Base-by-base conservation (phyloP, 768 basidiomycete genomes). In the Mycena polygramma region DNA sequence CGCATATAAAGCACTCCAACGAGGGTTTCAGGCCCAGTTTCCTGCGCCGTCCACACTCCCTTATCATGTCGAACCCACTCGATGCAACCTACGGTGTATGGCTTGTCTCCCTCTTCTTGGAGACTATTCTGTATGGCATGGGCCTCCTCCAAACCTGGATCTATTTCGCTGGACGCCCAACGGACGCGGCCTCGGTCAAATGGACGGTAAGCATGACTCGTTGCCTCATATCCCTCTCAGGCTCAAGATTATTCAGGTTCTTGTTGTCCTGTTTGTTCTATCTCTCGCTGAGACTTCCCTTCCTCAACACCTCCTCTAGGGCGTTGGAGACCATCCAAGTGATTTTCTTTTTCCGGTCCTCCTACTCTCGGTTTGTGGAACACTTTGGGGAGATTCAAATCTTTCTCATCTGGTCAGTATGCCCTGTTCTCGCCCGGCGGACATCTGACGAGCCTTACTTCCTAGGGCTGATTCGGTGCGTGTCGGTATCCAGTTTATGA, bases 21-120 rank as follows among this genome's bases (percentile, higher is more conserved):
- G n/a, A n/a, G n/a, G n/a, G n/a, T n/a, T n/a, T n/a, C n/a, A n/a
- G n/a, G n/a, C n/a, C n/a, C n/a, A n/a, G n/a, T n/a, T n/a, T n/a
- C n/a, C n/a, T n/a, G n/a, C n/a, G n/a, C n/a, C n/a, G n/a, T n/a
- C n/a, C 39, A 54, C 63, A 48, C 45, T 64, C 63, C 11, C 54
- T 64, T 39, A 48, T 6, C 14, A 67, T 67, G 66, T n/a, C 37
- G 3, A 35, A 0, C 57, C 51, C 63, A 13, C 58, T 70, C 30
- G 69, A 60, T 30, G 46, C 69, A 15, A 70, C 69, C 2, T 70
- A 70, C 69, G 69, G 69, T 20, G 69, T 55, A 30, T 70, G 69
- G 69, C 26, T 70, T 2, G 24, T 70, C 1, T 45, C 69, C 3
- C 63, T 70, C 46, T 45, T 60, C 5, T 5, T n/a, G n/a, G n/a